phyloP scores from a whole-genome alignment of 345 rosid genomes.

The Hibiscus mutabilis region DNA sequence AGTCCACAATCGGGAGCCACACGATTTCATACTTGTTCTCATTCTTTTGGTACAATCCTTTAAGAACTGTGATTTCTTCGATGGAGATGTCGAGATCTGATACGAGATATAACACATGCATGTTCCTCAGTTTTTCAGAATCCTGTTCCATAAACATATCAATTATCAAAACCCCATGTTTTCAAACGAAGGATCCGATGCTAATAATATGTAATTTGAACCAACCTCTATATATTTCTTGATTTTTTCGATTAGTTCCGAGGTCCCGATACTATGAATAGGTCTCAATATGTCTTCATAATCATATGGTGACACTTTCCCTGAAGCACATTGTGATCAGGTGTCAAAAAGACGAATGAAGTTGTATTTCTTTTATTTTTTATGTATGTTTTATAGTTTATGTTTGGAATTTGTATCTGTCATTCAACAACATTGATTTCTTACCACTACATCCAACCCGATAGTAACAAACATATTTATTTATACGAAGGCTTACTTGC shows the following conservation, averaged over 20 bases:
- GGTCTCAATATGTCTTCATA: not conserved
- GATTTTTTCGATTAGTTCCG: not conserved
- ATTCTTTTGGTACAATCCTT: conserved; percentile 10
- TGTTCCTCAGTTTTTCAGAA: conserved; percentile 53
- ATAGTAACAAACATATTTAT: no score
- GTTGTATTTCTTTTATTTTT: no score
- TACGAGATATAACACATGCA: conserved; percentile 53
- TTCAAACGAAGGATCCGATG: not conserved
- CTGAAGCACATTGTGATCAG: not conserved
- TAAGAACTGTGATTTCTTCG: conserved; percentile 26
- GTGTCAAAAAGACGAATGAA: no score
- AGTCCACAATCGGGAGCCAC: conserved; percentile 38
- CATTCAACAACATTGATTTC: no score
- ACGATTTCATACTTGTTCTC: conserved; percentile 22
- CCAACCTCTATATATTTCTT: not conserved
- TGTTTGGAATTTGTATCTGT: no score
- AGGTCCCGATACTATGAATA: not conserved
- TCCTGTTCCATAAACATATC: conserved; percentile 26
- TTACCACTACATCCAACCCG: no score
- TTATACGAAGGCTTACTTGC: not conserved
- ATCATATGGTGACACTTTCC: not conserved
- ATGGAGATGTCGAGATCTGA: conserved; percentile 36
- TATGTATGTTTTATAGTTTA: no score
- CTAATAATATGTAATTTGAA: not conserved
- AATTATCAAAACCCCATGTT: not conserved